These are phyloP conservation scores for Aureobasidium pullulans DNA, from an alignment of 2,329 filamentous ascomycete species.

Conservation along the genomic window DNA sequence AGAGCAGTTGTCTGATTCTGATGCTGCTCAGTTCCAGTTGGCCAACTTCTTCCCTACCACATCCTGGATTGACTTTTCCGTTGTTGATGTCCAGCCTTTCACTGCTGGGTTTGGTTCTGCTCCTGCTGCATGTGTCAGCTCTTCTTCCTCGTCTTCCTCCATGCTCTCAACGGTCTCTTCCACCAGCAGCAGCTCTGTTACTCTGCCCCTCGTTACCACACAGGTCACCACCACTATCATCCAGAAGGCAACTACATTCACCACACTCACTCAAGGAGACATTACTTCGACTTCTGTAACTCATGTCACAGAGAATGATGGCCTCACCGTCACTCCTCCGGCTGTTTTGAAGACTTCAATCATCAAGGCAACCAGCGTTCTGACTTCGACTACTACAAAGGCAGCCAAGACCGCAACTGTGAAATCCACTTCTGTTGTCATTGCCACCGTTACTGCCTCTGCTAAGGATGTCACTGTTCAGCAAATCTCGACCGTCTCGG, in stretches of 20 bases:
- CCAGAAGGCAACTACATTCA: constrained; percentile 22
- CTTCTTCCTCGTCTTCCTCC: constrained; percentile 19
- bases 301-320: constrained; percentile 25
- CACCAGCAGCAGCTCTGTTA: constrained; percentile 8
- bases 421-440: constrained; percentile 18
- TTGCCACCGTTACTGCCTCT: constrained; percentile 14
- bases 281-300: constrained; percentile 19
- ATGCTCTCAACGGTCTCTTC: constrained; percentile 7
- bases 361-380: constrained; percentile 20
- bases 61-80: constrained; percentile 37
- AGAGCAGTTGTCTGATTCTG: constrained; percentile 29
- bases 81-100: constrained; percentile 33
- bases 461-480: constrained; percentile 15
- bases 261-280: constrained; percentile 21
- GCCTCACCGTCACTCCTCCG: constrained; percentile 27
- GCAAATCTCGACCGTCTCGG: constrained; percentile 6
- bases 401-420: constrained; percentile 15
- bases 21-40: constrained; percentile 34
- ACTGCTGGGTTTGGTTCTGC: constrained; percentile 25
- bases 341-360: constrained; percentile 21
- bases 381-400: constrained; percentile 15
- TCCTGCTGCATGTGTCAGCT: constrained; percentile 19
- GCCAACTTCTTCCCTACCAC: constrained; percentile 34
- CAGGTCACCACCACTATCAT: constrained; percentile 7
- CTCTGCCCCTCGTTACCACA: neutral